These are phyloP conservation scores for Macroventuria anomochaeta DNA, from an alignment of 2,329 filamentous ascomycete genomes.

Conservation along the genomic window DNA sequence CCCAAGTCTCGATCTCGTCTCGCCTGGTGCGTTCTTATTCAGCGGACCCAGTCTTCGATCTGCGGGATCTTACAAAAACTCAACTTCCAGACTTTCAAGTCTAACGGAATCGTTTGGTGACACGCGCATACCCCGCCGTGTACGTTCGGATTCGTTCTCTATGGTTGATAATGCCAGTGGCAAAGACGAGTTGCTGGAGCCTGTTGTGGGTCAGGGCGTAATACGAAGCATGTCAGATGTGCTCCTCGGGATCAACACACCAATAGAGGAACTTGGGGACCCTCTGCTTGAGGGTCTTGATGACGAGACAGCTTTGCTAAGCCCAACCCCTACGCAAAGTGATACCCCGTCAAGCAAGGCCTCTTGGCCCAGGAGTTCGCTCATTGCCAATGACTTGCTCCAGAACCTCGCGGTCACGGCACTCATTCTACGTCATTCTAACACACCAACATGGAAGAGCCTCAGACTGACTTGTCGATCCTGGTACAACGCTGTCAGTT, in stretches of 20 bases:
- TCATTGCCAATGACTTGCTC: background rate
- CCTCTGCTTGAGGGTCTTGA: constrained; percentile 13
- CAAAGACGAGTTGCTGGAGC: constrained; percentile 35
- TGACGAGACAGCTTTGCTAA: constrained; percentile 2
- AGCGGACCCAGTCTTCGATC: constrained; percentile 42
- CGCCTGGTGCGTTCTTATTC: constrained; percentile 42
- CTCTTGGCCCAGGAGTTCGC: background rate
- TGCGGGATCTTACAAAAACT: constrained; percentile 30
- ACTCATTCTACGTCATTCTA: constrained; percentile 24
- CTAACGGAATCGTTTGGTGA: constrained; percentile 26
- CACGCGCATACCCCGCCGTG: constrained; percentile 13
- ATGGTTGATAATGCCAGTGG: constrained; percentile 26
- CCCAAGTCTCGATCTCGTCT: constrained; percentile 42
- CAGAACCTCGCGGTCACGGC: background rate
- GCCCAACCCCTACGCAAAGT: background rate
- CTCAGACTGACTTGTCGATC: constrained; percentile 45
- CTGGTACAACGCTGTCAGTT: constrained; percentile 44
- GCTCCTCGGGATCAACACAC: constrained; percentile 27
- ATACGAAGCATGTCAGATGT: constrained; percentile 37
- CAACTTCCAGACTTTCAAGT: constrained; percentile 28
- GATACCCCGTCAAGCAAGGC: background rate
- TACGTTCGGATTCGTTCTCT: constrained; percentile 32
- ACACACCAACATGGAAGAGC: constrained; percentile 21
- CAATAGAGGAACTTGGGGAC: constrained; percentile 26
- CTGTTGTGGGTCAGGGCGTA: constrained; percentile 24